Percentiles rank a stretch among this genome's conserved stretches.
These are phyloP conservation scores for Paraconiothyrium brasiliense DNA, from an alignment of 2,329 filamentous ascomycete species.

Conservation along the genomic window DNA sequence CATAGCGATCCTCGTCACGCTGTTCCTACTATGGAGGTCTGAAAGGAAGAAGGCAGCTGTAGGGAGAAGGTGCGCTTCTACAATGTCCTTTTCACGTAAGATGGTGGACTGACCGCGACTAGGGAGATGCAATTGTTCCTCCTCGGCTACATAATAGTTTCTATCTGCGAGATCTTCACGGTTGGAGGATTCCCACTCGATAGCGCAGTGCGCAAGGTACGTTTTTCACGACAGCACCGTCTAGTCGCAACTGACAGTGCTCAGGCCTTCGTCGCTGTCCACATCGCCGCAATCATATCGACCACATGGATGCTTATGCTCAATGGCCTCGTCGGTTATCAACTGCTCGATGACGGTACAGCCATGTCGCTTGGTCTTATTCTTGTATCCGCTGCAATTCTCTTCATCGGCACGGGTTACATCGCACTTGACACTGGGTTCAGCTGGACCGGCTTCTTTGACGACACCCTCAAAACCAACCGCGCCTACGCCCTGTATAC, in stretches of 20 bases:
- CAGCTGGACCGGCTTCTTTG: constrained; percentile 82
- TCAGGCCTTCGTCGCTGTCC: constrained; percentile 86
- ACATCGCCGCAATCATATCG: constrained; percentile 88
- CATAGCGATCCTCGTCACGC: constrained; percentile 74
- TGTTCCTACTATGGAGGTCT: constrained; percentile 78
- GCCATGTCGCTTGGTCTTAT: constrained; percentile 82
- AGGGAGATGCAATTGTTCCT: constrained; percentile 98
- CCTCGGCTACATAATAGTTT: constrained; percentile 82
- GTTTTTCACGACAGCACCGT: constrained; percentile 47
- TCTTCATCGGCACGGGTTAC: constrained; percentile 93
- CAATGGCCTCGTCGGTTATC: constrained; percentile 91
- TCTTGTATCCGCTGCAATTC: constrained; percentile 70
- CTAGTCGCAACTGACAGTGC: constrained; percentile 19
- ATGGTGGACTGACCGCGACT: constrained; percentile 34
- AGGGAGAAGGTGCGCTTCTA: constrained; percentile 75
- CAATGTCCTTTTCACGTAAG: neutral
- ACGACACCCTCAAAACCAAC: constrained; percentile 61
- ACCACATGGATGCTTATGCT: constrained; percentile 91
- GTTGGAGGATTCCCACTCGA: constrained; percentile 86
- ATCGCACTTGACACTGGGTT: constrained; percentile 95
- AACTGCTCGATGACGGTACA: constrained; percentile 93
- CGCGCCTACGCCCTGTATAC: constrained; percentile 90
- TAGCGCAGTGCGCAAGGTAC: constrained; percentile 74
- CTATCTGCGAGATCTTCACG: constrained; percentile 96
- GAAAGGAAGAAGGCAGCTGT: constrained; percentile 93